Evolutionary conservation across 306 rosid genomes (phyloP), one percentile per base, ranked within the genome.

Genomic region (Medicago arabica): DNA sequence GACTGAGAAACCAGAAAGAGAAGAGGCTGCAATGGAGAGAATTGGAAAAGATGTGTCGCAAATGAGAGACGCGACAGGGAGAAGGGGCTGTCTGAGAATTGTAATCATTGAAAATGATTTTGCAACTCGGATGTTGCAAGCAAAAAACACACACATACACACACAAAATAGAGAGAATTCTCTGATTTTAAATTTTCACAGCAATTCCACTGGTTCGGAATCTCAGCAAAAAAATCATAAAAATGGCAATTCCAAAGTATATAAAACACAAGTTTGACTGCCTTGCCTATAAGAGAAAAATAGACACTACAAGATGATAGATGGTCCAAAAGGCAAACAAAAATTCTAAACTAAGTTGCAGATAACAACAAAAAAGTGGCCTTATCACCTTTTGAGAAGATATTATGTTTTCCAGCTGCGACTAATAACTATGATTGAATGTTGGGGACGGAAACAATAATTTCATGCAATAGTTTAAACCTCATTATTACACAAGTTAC

Each of bases 401-500:
- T 36, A 70, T 38, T 25, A 63, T 13, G 12, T 36, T 36, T 66
- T 16, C 2, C 28, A 41, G 36, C 41, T 28, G 31, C 0, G n/a
- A 21, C 43, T 17, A 54, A 60, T 51, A 55, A 18, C 28, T 23
- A 54, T 69, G 41, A 58, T 50, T 66, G 18, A 70, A 40, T 16
- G 7, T 21, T 7, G 10, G 50, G 21, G 23, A 50, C 58, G 11
- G 15, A 31, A 78, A 62, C 50, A 41, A 10, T 21, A 72, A 62
- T 15, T 51, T 15, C 3, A 25, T 6, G 7, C 6, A 21, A 38
- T 59, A 46, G 1, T 73, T 58, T 10, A 65, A 81, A 38, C 67
- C 19, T 67, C n/a, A 75, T 13, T 44, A 60, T 67, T 71, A 57
- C 54, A 25, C 51, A 64, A 50, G 21, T 57, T 90, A 92, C 99